These are phyloP conservation scores for Aspergillus cejpii DNA, from an alignment of 2,329 filamentous ascomycete genomes.

Conservation along the genomic window DNA sequence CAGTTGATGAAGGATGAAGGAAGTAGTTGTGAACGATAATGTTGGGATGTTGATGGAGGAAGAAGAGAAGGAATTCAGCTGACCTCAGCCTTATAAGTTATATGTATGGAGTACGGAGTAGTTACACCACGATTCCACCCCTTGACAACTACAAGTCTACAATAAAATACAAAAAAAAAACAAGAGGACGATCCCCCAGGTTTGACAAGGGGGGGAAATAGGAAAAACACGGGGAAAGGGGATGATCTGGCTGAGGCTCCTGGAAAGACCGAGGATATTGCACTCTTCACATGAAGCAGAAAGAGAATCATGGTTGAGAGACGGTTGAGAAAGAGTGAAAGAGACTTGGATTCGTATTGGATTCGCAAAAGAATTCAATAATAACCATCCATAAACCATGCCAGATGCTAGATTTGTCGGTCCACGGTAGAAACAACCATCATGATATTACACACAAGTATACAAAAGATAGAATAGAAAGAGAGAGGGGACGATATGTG, in stretches of 20 bases:
- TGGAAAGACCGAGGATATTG: neutral
- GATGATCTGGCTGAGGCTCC: neutral
- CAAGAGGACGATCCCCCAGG: too few species aligned
- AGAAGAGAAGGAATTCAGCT: neutral
- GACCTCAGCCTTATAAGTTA: neutral
- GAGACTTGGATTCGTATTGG: neutral
- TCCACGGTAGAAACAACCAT: neutral
- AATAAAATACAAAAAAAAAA: too few species aligned
- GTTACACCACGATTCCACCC: too few species aligned
- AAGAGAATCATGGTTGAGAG: neutral
- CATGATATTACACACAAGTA: neutral
- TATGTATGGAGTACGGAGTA: too few species aligned
- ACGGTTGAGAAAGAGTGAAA: neutral
- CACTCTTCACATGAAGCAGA: neutral
- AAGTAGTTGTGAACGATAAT: neutral
- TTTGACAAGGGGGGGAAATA: too few species aligned
- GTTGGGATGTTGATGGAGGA: neutral
- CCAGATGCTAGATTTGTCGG: slow-evolving; percentile 9
- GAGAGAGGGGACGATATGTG: slow-evolving; percentile 10
- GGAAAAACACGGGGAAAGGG: neutral
- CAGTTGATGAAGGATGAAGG: neutral
- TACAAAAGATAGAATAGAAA: slow-evolving; percentile 1
- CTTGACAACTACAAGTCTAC: too few species aligned
- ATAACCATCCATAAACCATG: slow-evolving; percentile 9
- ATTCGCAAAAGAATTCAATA: slow-evolving; percentile 15